These are phyloP conservation scores for Copromyces sp. DNA, from an alignment of 495 filamentous ascomycete genomes.

Conservation along the genomic window DNA sequence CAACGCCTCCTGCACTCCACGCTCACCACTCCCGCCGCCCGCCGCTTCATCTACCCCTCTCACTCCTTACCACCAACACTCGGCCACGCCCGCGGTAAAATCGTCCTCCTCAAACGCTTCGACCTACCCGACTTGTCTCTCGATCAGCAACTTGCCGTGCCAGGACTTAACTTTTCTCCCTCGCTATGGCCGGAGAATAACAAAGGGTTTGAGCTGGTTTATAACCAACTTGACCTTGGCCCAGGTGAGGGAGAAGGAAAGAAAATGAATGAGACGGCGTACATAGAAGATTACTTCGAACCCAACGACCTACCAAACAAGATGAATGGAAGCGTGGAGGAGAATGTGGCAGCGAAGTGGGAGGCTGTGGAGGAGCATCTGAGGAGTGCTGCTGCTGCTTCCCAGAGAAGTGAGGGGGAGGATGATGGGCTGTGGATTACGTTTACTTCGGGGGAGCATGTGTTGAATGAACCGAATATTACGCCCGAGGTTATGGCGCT, in stretches of 20 bases:
- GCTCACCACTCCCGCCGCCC: conserved; percentile 50
- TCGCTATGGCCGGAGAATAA: conserved; percentile 69
- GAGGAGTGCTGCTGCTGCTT: conserved; percentile 41
- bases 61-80: conserved; percentile 51
- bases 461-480: conserved; percentile 29
- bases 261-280: conserved; percentile 53
- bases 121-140: conserved; percentile 32
- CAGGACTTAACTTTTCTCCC: conserved; percentile 68
- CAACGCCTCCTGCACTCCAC: conserved; percentile 58
- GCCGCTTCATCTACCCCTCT: conserved; percentile 49
- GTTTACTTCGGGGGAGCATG: conserved; percentile 38
- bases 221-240: conserved; percentile 2
- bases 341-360: conserved; percentile 65
- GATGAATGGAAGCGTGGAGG: conserved; percentile 15
- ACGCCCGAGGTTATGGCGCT: conserved; percentile 38
- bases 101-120: conserved; percentile 71
- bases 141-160: conserved; percentile 38
- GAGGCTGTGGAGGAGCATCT: conserved; percentile 55
- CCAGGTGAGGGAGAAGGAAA: neutral
- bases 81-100: conserved; percentile 65
- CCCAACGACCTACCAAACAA: conserved; percentile 41
- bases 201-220: conserved; percentile 33
- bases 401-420: neutral
- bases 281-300: conserved; percentile 85
- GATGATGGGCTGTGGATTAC: conserved; percentile 38